These are phyloP conservation scores for Vickermania spadyakhi DNA, from an alignment of 208 protist genomes.

Conservation along the genomic window DNA sequence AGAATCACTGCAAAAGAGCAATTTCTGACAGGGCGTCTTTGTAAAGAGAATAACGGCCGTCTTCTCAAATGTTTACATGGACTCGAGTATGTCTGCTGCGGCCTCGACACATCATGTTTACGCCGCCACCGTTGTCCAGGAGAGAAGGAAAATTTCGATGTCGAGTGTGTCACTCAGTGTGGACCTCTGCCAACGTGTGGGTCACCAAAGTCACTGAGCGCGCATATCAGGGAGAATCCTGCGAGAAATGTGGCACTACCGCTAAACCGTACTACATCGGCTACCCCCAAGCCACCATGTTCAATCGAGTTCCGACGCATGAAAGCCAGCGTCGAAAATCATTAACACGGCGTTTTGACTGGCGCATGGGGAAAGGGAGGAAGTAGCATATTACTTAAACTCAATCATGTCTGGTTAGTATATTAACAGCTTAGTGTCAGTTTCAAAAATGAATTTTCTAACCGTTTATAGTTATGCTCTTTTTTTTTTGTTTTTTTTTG, in stretches of 20 bases:
- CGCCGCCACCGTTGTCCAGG: slow-evolving; percentile 63
- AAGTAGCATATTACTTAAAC: too few species aligned
- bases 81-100: slow-evolving; percentile 33
- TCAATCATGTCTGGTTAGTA: too few species aligned
- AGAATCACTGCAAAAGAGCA: slow-evolving; percentile 1
- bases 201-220: slow-evolving; percentile 83
- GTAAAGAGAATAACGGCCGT: background rate
- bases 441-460: too few species aligned
- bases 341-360: slow-evolving; percentile 75
- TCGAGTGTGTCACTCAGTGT: slow-evolving; percentile 38
- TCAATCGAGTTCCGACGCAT: slow-evolving; percentile 61
- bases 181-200: slow-evolving; percentile 75
- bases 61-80: slow-evolving; percentile 31
- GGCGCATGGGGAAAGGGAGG: slow-evolving; percentile 45
- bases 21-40: background rate
- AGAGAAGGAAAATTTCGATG: slow-evolving; percentile 68
- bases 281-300: slow-evolving; percentile 65
- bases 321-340: slow-evolving; percentile 69
- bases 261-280: slow-evolving; percentile 87
- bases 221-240: slow-evolving; percentile 86
- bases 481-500: too few species aligned
- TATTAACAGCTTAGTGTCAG: too few species aligned
- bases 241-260: slow-evolving; percentile 69
- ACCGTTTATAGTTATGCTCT: too few species aligned
- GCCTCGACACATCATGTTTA: slow-evolving; percentile 86